These are phyloP conservation scores for Citrus trifoliata DNA, from an alignment of 345 rosid species.

Conservation along the genomic window DNA sequence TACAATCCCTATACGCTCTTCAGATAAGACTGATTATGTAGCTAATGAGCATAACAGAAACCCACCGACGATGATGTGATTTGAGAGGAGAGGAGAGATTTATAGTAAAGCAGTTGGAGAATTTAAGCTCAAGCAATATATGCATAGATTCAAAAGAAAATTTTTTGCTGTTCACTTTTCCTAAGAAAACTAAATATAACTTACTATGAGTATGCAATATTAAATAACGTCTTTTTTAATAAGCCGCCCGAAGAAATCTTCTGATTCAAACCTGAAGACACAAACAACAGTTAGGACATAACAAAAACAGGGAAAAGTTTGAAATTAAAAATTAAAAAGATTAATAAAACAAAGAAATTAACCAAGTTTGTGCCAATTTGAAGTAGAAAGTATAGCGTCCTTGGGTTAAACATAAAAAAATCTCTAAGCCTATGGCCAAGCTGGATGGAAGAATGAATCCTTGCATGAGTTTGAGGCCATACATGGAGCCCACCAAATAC, in stretches of 20 bases:
- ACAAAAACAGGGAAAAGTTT: not conserved
- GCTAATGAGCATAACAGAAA: not conserved
- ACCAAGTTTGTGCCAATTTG: not conserved
- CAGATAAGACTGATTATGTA: not conserved
- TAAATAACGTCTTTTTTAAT: slow-evolving; percentile 55
- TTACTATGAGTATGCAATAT: slow-evolving; percentile 73
- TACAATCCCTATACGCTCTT: not conserved
- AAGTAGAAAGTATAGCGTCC: not conserved
- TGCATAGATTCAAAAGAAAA: not conserved
- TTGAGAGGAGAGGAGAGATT: not conserved
- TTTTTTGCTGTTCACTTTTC: not conserved
- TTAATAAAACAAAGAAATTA: not conserved
- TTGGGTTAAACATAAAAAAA: not conserved
- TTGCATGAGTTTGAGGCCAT: not conserved
- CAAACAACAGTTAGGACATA: slow-evolving; percentile 12
- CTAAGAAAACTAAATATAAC: slow-evolving; percentile 23
- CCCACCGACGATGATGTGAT: not conserved
- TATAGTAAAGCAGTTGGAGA: not conserved
- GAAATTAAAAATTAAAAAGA: not conserved
- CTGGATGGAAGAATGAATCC: not conserved
- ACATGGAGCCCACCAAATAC: not conserved
- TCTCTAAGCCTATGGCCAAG: not conserved
- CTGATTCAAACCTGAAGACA: slow-evolving; percentile 68
- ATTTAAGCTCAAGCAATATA: not conserved
- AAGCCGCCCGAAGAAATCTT: slow-evolving; percentile 73